Conservation (phyloP, 1,139 yeast genomes). For the Debaryomyces coudertii region DNA sequence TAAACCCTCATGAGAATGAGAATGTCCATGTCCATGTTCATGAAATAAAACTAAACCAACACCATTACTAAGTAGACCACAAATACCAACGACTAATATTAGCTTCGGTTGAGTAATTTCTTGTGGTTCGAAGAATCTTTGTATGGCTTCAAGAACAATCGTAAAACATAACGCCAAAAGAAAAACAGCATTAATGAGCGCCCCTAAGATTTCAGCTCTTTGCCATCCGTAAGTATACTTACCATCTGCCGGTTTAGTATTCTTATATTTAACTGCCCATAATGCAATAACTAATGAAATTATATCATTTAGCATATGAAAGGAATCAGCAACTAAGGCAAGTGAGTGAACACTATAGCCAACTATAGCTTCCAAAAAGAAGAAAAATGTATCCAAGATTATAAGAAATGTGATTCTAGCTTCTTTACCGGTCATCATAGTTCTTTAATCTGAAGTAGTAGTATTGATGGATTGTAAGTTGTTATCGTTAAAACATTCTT, state of each 20-base stretch:
- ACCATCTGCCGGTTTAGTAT: slow-evolving; percentile 80
- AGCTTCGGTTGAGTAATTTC: slow-evolving; percentile 78
- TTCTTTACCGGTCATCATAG: slow-evolving; percentile 58
- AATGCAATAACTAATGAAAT: slow-evolving; percentile 86
- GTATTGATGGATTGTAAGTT: too few relatives aligned
- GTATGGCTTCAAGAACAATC: slow-evolving; percentile 89
- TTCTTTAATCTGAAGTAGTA: neutral
- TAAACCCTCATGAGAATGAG: slow-evolving; percentile 51
- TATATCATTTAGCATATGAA: slow-evolving; percentile 96
- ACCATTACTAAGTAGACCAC: slow-evolving; percentile 81
- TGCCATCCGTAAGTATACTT: slow-evolving; percentile 96
- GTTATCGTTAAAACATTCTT: too few relatives aligned
- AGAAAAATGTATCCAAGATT: slow-evolving; percentile 78
- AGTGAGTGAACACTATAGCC: slow-evolving; percentile 91
- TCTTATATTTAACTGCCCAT: slow-evolving; percentile 95
- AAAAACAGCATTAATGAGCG: slow-evolving; percentile 90
- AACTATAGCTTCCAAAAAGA: slow-evolving; percentile 79
- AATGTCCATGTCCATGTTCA: slow-evolving; percentile 85
- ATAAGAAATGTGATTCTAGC: slow-evolving; percentile 72
- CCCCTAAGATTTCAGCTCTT: slow-evolving; percentile 93
- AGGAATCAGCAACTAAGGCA: slow-evolving; percentile 93
- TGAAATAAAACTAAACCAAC: slow-evolving; percentile 87
- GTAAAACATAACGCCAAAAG: slow-evolving; percentile 89
- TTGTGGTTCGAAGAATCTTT: slow-evolving; percentile 82
- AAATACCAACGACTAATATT: slow-evolving; percentile 77